Percentiles rank a stretch among this genome's conserved stretches.
Evolutionary conservation across 306 rosid genomes (phyloP).

Genomic region (Malus sylvestris): DNA sequence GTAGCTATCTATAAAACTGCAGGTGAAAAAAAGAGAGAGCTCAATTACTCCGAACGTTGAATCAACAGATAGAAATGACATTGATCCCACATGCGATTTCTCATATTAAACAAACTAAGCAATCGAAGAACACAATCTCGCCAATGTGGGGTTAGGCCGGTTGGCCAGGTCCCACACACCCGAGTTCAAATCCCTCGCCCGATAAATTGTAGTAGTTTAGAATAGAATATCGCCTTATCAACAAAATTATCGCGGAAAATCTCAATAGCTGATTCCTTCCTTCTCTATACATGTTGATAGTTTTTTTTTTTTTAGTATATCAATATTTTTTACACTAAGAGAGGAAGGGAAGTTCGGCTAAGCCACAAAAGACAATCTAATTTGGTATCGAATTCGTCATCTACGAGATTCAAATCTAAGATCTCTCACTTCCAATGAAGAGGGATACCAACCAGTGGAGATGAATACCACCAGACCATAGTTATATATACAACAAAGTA

Average conservation of each 20-base stretch:
- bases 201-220: background rate
- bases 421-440: too few relatives aligned
- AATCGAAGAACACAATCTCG: background rate
- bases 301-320: too few relatives aligned
- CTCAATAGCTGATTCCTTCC: background rate
- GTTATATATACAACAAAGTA: background rate
- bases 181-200: background rate
- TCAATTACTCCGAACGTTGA: background rate
- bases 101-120: background rate
- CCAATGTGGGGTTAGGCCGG: background rate
- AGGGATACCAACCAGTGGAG: too few relatives aligned
- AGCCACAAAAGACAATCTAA: too few relatives aligned
- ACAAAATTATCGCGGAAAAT: background rate
- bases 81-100: background rate
- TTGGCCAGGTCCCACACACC: background rate
- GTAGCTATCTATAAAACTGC: background rate
- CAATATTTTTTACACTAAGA: too few relatives aligned
- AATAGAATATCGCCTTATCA: background rate
- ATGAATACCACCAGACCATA: too few relatives aligned
- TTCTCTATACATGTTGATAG: too few relatives aligned
- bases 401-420: accelerated
- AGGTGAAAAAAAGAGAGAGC: background rate
- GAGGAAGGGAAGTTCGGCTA: too few relatives aligned
- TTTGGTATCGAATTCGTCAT: too few relatives aligned
- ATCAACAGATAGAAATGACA: background rate